Conservation (phyloP, 495 filamentous ascomycete species). For the Aspergillus carlsbadensis region DNA sequence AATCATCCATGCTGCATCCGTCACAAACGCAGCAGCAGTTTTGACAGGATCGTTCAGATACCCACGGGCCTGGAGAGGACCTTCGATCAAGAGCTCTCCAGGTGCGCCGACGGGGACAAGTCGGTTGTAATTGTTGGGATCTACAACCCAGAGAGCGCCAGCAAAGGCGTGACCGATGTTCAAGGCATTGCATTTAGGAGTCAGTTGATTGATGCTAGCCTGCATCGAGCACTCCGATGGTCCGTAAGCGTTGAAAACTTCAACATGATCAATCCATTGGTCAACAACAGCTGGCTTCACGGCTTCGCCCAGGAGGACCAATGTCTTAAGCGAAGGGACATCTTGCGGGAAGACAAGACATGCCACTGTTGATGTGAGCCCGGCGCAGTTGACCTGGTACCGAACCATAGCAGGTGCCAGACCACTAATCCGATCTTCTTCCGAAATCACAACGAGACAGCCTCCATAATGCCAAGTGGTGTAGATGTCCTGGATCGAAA, state of each 20-base stretch:
- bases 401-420: slow-evolving; percentile 25
- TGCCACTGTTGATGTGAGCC: slow-evolving; percentile 32
- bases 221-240: slow-evolving; percentile 25
- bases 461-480: slow-evolving; percentile 55
- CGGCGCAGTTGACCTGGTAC: slow-evolving; percentile 23
- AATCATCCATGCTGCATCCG: slow-evolving; percentile 41
- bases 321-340: slow-evolving; percentile 19
- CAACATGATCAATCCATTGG: slow-evolving; percentile 11
- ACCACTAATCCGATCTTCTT: slow-evolving; percentile 33
- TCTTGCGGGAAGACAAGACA: slow-evolving; percentile 20
- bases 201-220: slow-evolving; percentile 6
- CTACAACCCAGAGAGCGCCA: slow-evolving; percentile 48
- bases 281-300: slow-evolving; percentile 12
- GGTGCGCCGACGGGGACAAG: slow-evolving; percentile 50
- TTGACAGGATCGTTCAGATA: slow-evolving; percentile 47
- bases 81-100: slow-evolving; percentile 57
- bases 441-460: slow-evolving; percentile 55
- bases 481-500: slow-evolving; percentile 56
- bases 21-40: slow-evolving; percentile 46
- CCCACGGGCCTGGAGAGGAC: slow-evolving; percentile 45
- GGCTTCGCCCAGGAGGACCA: slow-evolving; percentile 29
- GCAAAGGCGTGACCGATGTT: slow-evolving; percentile 18
- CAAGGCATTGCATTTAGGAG: not conserved
- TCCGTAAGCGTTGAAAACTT: slow-evolving; percentile 24
- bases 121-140: slow-evolving; percentile 45